A percentile compares a stretch with the other conserved stretches of the same genome.
These are phyloP conservation scores for Tolypocladium cylindrosporum DNA, from an alignment of 2,329 filamentous ascomycete species.

Conservation along the genomic window DNA sequence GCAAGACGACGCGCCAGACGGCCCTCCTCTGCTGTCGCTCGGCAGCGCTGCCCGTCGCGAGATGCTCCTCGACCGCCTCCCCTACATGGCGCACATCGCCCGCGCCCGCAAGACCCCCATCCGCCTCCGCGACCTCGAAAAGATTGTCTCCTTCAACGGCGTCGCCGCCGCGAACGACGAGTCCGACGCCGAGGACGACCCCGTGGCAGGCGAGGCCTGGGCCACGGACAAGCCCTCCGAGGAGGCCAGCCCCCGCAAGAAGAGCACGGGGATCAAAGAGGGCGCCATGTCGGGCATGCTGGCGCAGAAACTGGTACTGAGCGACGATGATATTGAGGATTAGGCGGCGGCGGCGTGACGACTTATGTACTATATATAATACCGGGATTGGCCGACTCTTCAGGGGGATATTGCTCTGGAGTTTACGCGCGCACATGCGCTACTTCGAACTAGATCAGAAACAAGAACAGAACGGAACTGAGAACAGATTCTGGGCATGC, in stretches of 20 bases:
- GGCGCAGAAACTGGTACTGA: slow-evolving; percentile 60
- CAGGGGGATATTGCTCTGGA: background rate
- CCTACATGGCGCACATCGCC: slow-evolving; percentile 67
- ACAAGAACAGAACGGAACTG: background rate
- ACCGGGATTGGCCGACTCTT: background rate
- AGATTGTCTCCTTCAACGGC: slow-evolving; percentile 57
- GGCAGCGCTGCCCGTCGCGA: slow-evolving; percentile 60
- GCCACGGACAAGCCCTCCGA: slow-evolving; percentile 52
- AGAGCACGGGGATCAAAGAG: slow-evolving; percentile 25
- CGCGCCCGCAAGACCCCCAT: slow-evolving; percentile 29
- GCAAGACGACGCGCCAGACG: slow-evolving; percentile 10
- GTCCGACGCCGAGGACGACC: slow-evolving; percentile 30
- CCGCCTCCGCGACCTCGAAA: slow-evolving; percentile 51
- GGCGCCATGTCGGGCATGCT: slow-evolving; percentile 30
- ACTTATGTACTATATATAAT: background rate
- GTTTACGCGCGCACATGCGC: background rate
- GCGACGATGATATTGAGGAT: slow-evolving; percentile 81
- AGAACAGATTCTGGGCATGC: background rate
- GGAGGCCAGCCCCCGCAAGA: slow-evolving; percentile 40
- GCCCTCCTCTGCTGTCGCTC: slow-evolving; percentile 41
- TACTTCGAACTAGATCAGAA: background rate
- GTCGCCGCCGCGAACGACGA: slow-evolving; percentile 40
- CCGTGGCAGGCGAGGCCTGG: slow-evolving; percentile 41
- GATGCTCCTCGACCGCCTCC: slow-evolving; percentile 74
- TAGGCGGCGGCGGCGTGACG: slow-evolving; percentile 18